These are phyloP conservation scores for Syzygium malaccense DNA, from an alignment of 441 rosid genomes.

Conservation along the genomic window DNA sequence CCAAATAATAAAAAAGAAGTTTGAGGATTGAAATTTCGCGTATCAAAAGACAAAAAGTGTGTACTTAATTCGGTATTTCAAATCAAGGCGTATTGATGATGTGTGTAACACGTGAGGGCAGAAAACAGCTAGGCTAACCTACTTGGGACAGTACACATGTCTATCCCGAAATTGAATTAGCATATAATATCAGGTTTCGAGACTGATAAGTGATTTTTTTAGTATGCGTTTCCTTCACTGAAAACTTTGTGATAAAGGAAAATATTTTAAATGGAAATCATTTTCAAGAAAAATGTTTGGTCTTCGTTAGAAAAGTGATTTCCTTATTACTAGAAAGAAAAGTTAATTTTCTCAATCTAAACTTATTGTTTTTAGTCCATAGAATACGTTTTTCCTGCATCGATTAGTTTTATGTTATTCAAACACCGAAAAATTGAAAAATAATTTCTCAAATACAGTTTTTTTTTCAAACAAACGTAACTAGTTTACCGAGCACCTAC, in stretches of 20 bases:
- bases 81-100: neutral
- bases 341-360: neutral
- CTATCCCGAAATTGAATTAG: neutral
- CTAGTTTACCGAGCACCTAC: neutral
- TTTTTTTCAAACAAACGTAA: neutral
- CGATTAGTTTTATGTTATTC: neutral
- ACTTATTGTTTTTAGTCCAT: neutral
- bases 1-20: neutral
- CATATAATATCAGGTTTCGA: neutral
- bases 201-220: neutral
- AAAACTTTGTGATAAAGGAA: neutral
- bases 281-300: neutral
- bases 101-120: neutral
- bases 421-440: neutral
- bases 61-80: neutral
- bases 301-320: neutral
- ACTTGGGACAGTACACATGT: neutral
- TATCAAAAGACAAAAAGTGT: neutral
- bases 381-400: accelerated
- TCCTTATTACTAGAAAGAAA: neutral
- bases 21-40: neutral
- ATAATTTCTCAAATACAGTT: neutral
- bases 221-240: neutral
- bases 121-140: neutral
- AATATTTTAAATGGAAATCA: neutral